Percentiles rank a stretch among this genome's conserved stretches.
Conservation (phyloP, 306 rosid species). For the Purshia tridentata region DNA sequence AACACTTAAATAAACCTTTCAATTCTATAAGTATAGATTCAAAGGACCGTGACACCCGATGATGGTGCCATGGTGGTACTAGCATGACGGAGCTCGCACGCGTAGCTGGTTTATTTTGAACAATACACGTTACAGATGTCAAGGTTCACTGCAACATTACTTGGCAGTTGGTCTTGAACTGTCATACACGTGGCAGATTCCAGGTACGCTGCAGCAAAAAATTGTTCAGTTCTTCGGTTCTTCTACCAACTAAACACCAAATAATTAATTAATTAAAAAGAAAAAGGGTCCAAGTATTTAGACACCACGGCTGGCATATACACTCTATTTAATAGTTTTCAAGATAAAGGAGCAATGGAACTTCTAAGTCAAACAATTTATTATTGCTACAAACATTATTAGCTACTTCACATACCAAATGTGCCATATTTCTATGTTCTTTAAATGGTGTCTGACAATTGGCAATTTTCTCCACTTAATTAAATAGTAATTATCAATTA, state of each 20-base stretch:
- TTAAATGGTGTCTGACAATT: neutral
- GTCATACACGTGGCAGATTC: slow-evolving; percentile 52
- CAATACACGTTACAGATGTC: slow-evolving; percentile 27
- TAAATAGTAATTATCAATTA: slow-evolving; percentile 7
- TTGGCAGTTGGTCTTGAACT: slow-evolving; percentile 24
- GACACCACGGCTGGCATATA: slow-evolving; percentile 26
- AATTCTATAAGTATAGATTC: no score
- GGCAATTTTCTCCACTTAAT: slow-evolving; percentile 1
- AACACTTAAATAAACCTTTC: no score
- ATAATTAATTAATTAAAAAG: neutral
- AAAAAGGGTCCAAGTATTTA: slow-evolving; percentile 32
- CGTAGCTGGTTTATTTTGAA: slow-evolving; percentile 24
- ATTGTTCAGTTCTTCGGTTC: neutral
- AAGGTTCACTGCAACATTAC: slow-evolving; percentile 10
- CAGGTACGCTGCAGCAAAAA: slow-evolving; percentile 31
- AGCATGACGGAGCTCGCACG: no score
- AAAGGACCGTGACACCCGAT: slow-evolving; percentile 13
- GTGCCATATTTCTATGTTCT: slow-evolving; percentile 10
- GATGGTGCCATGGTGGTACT: no score
- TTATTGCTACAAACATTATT: slow-evolving; percentile 22
- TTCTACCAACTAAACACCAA: slow-evolving; percentile 10
- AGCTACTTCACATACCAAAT: slow-evolving; percentile 23
- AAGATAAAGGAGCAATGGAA: slow-evolving; percentile 6
- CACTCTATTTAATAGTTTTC: neutral
- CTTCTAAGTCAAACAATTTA: slow-evolving; percentile 53